Base-by-base conservation (phyloP, 1,284 basidiomycete species). In the Papiliotrema laurentii region DNA sequence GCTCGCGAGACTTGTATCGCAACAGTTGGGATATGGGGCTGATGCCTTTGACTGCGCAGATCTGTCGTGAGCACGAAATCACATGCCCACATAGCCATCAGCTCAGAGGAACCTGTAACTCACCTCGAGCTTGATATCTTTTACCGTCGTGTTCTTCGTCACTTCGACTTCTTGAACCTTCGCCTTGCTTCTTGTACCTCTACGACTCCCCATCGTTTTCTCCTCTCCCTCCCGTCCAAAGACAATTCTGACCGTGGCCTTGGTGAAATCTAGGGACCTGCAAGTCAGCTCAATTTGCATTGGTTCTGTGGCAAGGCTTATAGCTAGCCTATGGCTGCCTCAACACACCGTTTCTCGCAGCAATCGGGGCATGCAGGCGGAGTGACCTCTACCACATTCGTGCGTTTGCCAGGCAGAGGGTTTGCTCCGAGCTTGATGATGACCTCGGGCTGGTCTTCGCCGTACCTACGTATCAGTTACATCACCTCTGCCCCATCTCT, bases 121-220 rank as follows among this genome's bases (percentile, higher is more conserved):
- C 31, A 57, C 55, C 31, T 58, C 46, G 1, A 63, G 37, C 43
- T 66, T 67, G 48, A 73, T 44, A 7, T 66, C 61, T 24, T 57
- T 58, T 36, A 71, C 42, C 0, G 61, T 58, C 9, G 59, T 66
- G 1, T 14, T 10, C 47, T 61, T 66, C 2, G 25, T 51, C 6
- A 65, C 59, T 1, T 43, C 13, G 14, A 66, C 7, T 4, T 50
- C 11, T 21, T 49, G 14, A 4, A 36, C 5, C 34, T 51, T 55
- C 6, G 30, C 36, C 5, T 51, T 53, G 30, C 4, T 36, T 35
- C 19, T 36, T 35, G n/a, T 28, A 28, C 25, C 28, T 37, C 13
- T 16, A 22, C 16, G 24, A 14, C 30, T 33, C 31, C 27, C 18
- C 7, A 31, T 33, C 13, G 19, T 45, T 46, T 26, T 25, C 27